Conservation (phyloP, 345 rosid genomes). For the Boechera retrofracta region DNA sequence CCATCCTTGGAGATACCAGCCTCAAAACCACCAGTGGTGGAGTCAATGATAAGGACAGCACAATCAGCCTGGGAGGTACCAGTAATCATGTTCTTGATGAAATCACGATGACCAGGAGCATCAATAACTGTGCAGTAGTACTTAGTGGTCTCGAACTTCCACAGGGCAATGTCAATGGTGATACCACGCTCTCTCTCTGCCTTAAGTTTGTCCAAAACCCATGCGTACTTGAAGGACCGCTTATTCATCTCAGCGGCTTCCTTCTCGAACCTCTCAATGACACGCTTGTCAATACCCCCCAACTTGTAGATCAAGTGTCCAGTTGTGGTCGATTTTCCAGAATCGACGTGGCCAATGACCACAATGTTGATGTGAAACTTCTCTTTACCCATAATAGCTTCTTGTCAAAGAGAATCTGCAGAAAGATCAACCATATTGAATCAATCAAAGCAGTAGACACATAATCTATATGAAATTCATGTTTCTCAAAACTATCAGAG, state of each 20-base stretch:
- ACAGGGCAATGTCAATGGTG: slow-evolving; percentile 81
- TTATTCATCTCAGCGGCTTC: slow-evolving; percentile 96
- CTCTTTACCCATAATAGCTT: slow-evolving; percentile 73
- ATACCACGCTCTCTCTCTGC: slow-evolving; percentile 91
- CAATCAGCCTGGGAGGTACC: slow-evolving; percentile 90
- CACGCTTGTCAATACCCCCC: slow-evolving; percentile 95
- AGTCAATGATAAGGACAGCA: slow-evolving; percentile 78
- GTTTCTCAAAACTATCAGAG: neutral
- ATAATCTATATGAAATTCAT: neutral
- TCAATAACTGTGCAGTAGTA: slow-evolving; percentile 84
- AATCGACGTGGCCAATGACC: slow-evolving; percentile 81
- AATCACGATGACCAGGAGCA: slow-evolving; percentile 87
- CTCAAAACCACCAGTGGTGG: slow-evolving; percentile 86
- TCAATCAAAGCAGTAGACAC: neutral
- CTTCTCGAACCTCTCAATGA: slow-evolving; percentile 84
- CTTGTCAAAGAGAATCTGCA: slow-evolving; percentile 11
- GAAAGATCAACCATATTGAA: neutral
- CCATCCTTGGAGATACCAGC: slow-evolving; percentile 93
- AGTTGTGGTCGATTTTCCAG: slow-evolving; percentile 82
- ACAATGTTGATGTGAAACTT: slow-evolving; percentile 79
- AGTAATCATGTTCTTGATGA: slow-evolving; percentile 85
- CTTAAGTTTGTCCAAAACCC: slow-evolving; percentile 88
- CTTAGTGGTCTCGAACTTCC: slow-evolving; percentile 86
- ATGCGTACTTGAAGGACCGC: slow-evolving; percentile 86
- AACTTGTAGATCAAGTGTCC: slow-evolving; percentile 94